Evolutionary conservation across 2,329 filamentous ascomycete species (phyloP).

Genomic region (Karstenula rhodostoma): DNA sequence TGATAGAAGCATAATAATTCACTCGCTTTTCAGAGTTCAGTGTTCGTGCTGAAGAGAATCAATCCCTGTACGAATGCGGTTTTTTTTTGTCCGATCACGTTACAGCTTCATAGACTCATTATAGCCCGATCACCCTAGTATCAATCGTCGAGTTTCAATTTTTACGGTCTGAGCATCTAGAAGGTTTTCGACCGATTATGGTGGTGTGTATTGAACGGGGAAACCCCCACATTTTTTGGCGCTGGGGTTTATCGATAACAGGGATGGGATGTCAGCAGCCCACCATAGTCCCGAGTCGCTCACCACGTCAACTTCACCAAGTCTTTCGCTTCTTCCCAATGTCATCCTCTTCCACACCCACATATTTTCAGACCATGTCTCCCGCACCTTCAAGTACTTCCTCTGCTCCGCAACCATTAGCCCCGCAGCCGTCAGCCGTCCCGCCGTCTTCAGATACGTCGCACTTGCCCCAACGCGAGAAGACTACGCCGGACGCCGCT

Average conservation of each 20-base stretch:
- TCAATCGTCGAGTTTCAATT: too few species aligned
- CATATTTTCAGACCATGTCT: constrained; percentile 51
- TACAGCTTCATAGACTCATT: background rate
- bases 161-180: too few species aligned
- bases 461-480: background rate
- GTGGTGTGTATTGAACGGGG: background rate
- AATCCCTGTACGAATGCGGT: background rate
- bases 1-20: too few species aligned
- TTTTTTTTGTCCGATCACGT: background rate
- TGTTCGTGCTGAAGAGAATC: too few species aligned
- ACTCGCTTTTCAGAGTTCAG: too few species aligned
- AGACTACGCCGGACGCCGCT: constrained; percentile 5
- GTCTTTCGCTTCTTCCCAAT: constrained; percentile 15
- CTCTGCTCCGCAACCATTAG: constrained; percentile 39
- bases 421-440: constrained; percentile 36
- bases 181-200: too few species aligned
- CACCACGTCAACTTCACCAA: background rate
- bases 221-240: constrained; percentile 25
- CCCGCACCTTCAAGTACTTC: constrained; percentile 26
- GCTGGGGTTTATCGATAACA: constrained; percentile 14
- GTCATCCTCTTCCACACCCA: constrained; percentile 33
- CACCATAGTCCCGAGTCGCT: background rate
- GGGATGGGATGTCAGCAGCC: background rate
- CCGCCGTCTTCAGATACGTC: constrained; percentile 27
- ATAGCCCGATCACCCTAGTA: background rate